phyloP scores from a whole-genome alignment of 129 eudicot species.

The Flaveria linearis region DNA sequence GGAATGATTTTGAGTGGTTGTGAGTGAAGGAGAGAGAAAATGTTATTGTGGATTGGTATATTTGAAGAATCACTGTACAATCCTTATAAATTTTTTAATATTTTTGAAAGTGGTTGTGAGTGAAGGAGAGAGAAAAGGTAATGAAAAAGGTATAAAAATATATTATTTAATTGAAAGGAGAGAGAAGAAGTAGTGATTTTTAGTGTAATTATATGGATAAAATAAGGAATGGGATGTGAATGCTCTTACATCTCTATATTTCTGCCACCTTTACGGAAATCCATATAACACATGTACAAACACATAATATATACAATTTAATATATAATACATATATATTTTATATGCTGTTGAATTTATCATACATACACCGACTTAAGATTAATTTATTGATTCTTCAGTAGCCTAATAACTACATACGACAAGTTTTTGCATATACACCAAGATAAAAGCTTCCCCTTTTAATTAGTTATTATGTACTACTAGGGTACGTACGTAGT shows the following conservation, averaged over 20 bases:
- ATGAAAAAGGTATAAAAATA: too few species aligned
- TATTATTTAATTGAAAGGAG: too few species aligned
- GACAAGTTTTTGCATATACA: neutral
- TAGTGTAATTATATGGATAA: too few species aligned
- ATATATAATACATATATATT: neutral
- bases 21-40: too few species aligned
- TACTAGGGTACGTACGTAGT: neutral
- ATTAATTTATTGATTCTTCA: neutral
- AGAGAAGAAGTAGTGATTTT: too few species aligned
- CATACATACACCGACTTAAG: slow-evolving; percentile 14
- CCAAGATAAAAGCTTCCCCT: slow-evolving; percentile 14
- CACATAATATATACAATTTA: neutral
- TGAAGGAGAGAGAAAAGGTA: too few species aligned
- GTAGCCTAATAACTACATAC: slow-evolving; percentile 2
- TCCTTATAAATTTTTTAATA: too few species aligned
- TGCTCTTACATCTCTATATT: slow-evolving; percentile 22
- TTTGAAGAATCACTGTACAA: too few species aligned
- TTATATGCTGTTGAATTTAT: neutral
- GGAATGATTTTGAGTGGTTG: too few species aligned
- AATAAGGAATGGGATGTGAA: too few species aligned
- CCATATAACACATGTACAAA: slow-evolving; percentile 34
- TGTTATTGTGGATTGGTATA: too few species aligned
- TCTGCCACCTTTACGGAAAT: slow-evolving; percentile 46
- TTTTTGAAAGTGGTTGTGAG: too few species aligned
- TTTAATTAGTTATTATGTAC: slow-evolving; percentile 10